Evolutionary conservation across 768 basidiomycete species (phyloP).

Genomic region (Udeniomyces megalosporus): DNA sequence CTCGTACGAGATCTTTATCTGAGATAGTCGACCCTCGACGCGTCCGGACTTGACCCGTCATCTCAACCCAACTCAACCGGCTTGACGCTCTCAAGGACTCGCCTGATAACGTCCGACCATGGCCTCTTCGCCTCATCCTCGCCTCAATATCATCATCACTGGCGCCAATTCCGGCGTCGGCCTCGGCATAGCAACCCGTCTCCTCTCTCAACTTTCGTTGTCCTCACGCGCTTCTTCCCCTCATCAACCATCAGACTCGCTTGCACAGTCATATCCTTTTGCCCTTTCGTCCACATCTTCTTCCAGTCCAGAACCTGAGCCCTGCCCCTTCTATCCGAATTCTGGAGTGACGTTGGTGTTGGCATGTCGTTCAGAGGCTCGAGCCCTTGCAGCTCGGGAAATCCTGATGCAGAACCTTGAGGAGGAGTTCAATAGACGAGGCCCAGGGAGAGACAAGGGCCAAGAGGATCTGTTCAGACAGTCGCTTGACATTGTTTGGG

Average conservation of each 20-base stretch:
- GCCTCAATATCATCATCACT: conserved; percentile 12
- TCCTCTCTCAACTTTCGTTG: conserved; percentile 51
- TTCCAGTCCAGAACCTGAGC: conserved; percentile 14
- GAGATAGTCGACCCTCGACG: no score
- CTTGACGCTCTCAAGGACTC: no score
- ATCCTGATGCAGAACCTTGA: conserved; percentile 44
- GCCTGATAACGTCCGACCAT: no score
- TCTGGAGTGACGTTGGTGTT: conserved; percentile 56
- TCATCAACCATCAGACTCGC: conserved; percentile 25
- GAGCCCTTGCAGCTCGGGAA: conserved; percentile 47
- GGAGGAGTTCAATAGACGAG: conserved; percentile 32
- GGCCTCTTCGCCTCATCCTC: neutral
- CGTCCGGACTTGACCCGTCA: no score
- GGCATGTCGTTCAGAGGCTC: conserved; percentile 54
- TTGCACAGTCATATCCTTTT: conserved; percentile 3
- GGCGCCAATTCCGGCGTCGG: conserved; percentile 52
- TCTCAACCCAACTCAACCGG: no score
- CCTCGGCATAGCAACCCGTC: conserved; percentile 63
- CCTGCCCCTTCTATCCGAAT: conserved; percentile 26
- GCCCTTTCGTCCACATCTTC: conserved; percentile 7
- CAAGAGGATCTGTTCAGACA: conserved; percentile 42
- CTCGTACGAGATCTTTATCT: no score
- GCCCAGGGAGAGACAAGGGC: no score
- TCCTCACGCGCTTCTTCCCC: conserved; percentile 36
- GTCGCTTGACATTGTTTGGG: conserved; percentile 45